Conservation (phyloP, 2,329 filamentous ascomycete species). For the Apiospora phragmitis region DNA sequence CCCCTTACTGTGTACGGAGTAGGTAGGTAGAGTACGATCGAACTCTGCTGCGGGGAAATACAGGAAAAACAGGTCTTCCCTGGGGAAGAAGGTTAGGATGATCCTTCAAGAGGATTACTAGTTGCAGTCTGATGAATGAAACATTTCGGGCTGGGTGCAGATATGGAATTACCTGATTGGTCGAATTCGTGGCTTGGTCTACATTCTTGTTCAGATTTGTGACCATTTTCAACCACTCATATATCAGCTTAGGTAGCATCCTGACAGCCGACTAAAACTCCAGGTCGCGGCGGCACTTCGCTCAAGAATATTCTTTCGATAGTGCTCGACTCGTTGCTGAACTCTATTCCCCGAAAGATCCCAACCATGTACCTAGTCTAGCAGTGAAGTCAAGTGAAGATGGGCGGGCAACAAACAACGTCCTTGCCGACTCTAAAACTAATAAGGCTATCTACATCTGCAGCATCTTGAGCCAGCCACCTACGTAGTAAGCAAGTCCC, state of each 20-base stretch:
- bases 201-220: background rate
- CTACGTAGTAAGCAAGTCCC: background rate
- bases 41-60: background rate
- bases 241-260: background rate
- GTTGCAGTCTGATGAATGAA: background rate
- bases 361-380: background rate
- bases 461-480: background rate
- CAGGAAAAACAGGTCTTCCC: background rate
- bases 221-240: background rate
- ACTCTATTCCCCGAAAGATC: background rate
- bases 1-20: background rate
- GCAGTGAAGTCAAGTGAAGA: background rate
- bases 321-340: background rate
- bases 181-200: background rate
- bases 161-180: background rate
- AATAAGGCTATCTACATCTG: background rate
- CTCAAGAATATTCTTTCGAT: background rate
- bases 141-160: constrained; percentile 6
- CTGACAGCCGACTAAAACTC: background rate
- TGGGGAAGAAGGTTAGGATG: background rate
- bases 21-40: background rate
- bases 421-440: background rate
- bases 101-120: background rate
- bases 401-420: background rate
- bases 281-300: background rate